These are phyloP conservation scores for Alloascoidea africana DNA, from an alignment of 805 yeast genomes.

Conservation along the genomic window DNA sequence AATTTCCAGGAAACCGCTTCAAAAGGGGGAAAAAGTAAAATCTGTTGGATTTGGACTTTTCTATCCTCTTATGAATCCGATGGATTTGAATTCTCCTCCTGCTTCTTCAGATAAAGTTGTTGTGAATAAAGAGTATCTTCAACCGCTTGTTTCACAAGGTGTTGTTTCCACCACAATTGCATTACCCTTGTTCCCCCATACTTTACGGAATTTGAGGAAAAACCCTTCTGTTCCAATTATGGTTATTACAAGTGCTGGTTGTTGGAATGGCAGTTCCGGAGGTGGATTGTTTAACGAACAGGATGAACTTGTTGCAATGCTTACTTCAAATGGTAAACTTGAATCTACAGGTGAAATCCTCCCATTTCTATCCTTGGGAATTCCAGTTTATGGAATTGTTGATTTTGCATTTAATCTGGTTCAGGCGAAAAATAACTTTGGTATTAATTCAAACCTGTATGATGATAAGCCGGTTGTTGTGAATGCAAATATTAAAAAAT, in stretches of 20 bases:
- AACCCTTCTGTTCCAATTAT: slow-evolving; percentile 5
- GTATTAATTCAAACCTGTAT: not conserved
- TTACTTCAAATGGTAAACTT: slow-evolving; percentile 20
- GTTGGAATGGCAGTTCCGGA: slow-evolving; percentile 25
- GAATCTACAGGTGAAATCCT: slow-evolving; percentile 16
- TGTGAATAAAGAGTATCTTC: not conserved
- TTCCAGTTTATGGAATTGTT: slow-evolving; percentile 11
- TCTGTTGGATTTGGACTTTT: slow-evolving; percentile 20
- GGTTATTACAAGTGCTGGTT: slow-evolving; percentile 17
- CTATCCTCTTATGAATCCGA: slow-evolving; percentile 11
- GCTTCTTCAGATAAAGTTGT: not conserved
- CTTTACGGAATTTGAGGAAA: not conserved
- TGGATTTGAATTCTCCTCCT: no score
- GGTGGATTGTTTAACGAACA: slow-evolving; percentile 15
- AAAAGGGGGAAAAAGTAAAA: slow-evolving; percentile 10
- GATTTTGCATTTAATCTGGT: not conserved
- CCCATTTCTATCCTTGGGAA: slow-evolving; percentile 19
- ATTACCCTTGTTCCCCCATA: not conserved
- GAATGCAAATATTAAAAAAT: not conserved
- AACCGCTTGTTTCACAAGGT: not conserved
- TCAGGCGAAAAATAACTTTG: not conserved
- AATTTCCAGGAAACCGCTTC: not conserved
- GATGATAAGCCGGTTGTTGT: not conserved
- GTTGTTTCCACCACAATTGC: not conserved
- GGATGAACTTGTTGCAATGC: slow-evolving; percentile 16